A percentile compares a stretch with the other conserved stretches of the same genome.
Conservation (phyloP, 1,284 basidiomycete species). For the Porphyrellus sp. region DNA sequence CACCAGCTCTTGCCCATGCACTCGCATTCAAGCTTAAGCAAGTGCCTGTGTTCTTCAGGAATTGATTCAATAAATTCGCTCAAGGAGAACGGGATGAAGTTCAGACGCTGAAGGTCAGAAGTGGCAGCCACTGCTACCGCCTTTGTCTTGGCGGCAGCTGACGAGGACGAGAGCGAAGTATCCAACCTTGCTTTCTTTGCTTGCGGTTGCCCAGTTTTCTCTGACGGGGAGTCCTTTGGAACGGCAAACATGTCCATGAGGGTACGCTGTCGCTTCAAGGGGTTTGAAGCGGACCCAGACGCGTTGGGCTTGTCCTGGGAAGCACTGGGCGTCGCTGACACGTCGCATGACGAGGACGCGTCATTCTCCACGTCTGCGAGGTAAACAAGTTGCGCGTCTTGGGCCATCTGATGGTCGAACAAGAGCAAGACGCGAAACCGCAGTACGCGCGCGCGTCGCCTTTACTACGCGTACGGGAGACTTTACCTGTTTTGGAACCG, state of each 20-base stretch:
- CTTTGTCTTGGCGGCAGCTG: slow-evolving; percentile 20
- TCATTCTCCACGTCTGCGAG: slow-evolving; percentile 53
- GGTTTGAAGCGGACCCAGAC: slow-evolving; percentile 25
- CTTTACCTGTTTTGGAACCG: slow-evolving; percentile 20
- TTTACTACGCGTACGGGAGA: neutral
- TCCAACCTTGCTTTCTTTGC: slow-evolving; percentile 44
- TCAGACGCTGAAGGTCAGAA: slow-evolving; percentile 45
- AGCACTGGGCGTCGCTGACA: slow-evolving; percentile 14
- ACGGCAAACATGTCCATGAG: slow-evolving; percentile 59
- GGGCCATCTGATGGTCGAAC: slow-evolving; percentile 34
- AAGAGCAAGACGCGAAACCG: slow-evolving; percentile 11
- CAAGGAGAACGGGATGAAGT: slow-evolving; percentile 68
- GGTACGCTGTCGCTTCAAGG: slow-evolving; percentile 61
- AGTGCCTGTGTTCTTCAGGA: slow-evolving; percentile 52
- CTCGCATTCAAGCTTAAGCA: slow-evolving; percentile 67
- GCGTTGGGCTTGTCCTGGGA: slow-evolving; percentile 20
- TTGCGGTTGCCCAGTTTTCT: slow-evolving; percentile 30
- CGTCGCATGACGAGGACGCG: slow-evolving; percentile 7
- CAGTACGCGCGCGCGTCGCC: slow-evolving; percentile 3
- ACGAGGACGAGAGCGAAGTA: slow-evolving; percentile 11
- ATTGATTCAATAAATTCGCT: slow-evolving; percentile 53
- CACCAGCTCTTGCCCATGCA: slow-evolving; percentile 74
- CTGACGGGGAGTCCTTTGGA: slow-evolving; percentile 38
- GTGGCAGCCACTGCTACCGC: slow-evolving; percentile 12
- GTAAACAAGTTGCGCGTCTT: slow-evolving; percentile 44